Evolutionary conservation across 2,329 filamentous ascomycete species (phyloP), one percentile per base, ranked within the genome.

Genomic region (Penicillium sp.): DNA sequence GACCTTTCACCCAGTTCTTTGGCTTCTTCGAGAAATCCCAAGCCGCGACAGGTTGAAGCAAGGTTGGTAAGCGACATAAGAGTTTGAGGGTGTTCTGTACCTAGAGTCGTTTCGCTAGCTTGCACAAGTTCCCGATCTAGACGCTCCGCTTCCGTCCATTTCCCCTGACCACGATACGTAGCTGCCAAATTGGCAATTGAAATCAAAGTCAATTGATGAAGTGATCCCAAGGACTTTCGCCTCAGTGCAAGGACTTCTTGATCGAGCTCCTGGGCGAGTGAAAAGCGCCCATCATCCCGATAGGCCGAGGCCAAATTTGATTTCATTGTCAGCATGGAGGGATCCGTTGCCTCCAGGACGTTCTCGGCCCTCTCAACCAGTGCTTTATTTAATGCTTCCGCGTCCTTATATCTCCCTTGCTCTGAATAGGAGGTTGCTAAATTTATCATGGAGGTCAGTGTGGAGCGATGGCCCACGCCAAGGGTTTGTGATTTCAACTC

Each of bases 51-150:
- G 21, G 58, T 54, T 7, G 58, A 58, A 3, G 50, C 59, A 39
- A 62, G 58, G 18, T 62, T 60, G 16, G 45, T 48, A 14, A 60
- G 46, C 9, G 59, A 58, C 52, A 60, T 55, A 2, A 62, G 39
- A 2, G 58, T 62, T n/a, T 55, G 55, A 11, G 59, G 58, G 18
- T 62, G 58, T 4, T 31, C 52, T 33, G 48, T 46, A 19, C 59
- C 55, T 14, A 62, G 48, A 3, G 19, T 37, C 2, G 16, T 19
- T 29, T 56, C 40, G 9, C 58, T 54, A 19, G 21, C 42, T 11
- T 45, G 16, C 11, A 62, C 55, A 1, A 56, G 54, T 47, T 58
- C 45, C 8, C 42, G 52, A 39, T 60, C 55, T 5, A 62, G 52
- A 3, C 50, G 31, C 19, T 60, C 59, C 10, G 59, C 59, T 23